Evolutionary conservation across 2,329 filamentous ascomycete species (phyloP), one percentile per base, ranked within the genome.

Genomic region (Graphilbum ipis-grandicollis): DNA sequence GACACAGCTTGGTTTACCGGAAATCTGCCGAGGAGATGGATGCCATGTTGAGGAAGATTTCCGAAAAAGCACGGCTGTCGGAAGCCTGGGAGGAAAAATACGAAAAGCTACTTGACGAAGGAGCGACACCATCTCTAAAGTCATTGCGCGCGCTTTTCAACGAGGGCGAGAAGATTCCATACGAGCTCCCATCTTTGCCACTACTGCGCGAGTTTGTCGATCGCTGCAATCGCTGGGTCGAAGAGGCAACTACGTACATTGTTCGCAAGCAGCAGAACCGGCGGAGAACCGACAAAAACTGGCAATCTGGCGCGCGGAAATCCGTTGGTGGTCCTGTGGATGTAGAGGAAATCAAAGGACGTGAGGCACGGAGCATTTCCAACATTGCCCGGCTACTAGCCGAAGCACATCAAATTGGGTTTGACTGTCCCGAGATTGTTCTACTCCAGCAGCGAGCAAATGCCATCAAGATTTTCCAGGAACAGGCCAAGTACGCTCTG

Each of bases 251-350:
- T 50, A 86, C 81, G 52, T 98, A 92, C 62, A 93, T 86, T 50
- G 86, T 90, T 41, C 81, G 90, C 48, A 98, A 98, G 62, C 88
- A 94, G 60, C 88, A 94, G 58, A 93, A 92, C 52, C 80, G 90
- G 44, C 83, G 88, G 43, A 96, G 96, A 59, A 93, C 80, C 55
- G 88, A 94, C 50, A 90, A 84, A 52, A 72, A 71, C 32, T 90
- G 80, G 74, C 80, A 84, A 45, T 78, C 5, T 13, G 26, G 26
- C 14, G 26, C 26, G 26, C 39, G 39, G 19, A 40, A 40, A 17
- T 40, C 39, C 7, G 15, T 31, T 9, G 61, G 64, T 15, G 60
- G 48, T 44, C 44, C 58, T 2, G 54, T 51, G 50, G 63, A 52
- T 35, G 13, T 6, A 4, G 86, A 94, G 50, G 68, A 79, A n/a